Evolutionary conservation across 148 eudicot species (phyloP).

Genomic region (Hydrangea macrophylla): DNA sequence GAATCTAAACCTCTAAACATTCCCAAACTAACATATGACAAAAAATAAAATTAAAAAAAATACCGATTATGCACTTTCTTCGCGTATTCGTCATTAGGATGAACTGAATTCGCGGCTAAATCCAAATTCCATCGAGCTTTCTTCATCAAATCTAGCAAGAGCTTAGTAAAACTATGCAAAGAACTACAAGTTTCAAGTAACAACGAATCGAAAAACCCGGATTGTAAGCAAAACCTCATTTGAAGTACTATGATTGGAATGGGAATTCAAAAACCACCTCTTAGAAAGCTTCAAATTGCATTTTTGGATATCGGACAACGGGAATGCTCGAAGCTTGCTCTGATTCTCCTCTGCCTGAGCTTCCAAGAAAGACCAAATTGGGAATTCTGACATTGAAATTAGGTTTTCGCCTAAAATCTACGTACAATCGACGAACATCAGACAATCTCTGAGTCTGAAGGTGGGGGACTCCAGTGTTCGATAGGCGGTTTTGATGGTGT

Average conservation of each 20-base stretch:
- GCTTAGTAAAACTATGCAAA: constrained; percentile 56
- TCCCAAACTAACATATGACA: constrained; percentile 72
- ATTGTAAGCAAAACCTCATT: constrained; percentile 58
- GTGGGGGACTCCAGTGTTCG: constrained; percentile 51
- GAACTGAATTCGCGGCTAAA: constrained; percentile 59
- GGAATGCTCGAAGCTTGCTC: constrained; percentile 80
- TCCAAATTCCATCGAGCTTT: constrained; percentile 86
- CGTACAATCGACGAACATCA: constrained; percentile 59
- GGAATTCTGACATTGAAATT: constrained; percentile 40
- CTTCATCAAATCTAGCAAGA: constrained; percentile 78
- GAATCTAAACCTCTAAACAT: constrained; percentile 80
- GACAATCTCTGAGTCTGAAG: constrained; percentile 67
- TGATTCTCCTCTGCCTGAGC: constrained; percentile 95
- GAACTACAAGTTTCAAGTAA: constrained; percentile 49
- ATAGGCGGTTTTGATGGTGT: constrained; percentile 52
- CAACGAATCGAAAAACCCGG: constrained; percentile 69
- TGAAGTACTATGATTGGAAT: constrained; percentile 18
- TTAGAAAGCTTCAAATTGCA: constrained; percentile 43
- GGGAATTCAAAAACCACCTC: constrained; percentile 20
- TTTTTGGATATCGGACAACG: constrained; percentile 40
- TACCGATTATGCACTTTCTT: constrained; percentile 67
- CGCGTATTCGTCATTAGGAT: constrained; percentile 45
- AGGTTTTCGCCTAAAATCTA: constrained; percentile 34
- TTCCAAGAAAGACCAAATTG: constrained; percentile 70
- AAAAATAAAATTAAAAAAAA: too few species aligned